These are phyloP conservation scores for Umbelopsis vinacea DNA, from an alignment of 192 early-diverging fungal species.

Conservation along the genomic window DNA sequence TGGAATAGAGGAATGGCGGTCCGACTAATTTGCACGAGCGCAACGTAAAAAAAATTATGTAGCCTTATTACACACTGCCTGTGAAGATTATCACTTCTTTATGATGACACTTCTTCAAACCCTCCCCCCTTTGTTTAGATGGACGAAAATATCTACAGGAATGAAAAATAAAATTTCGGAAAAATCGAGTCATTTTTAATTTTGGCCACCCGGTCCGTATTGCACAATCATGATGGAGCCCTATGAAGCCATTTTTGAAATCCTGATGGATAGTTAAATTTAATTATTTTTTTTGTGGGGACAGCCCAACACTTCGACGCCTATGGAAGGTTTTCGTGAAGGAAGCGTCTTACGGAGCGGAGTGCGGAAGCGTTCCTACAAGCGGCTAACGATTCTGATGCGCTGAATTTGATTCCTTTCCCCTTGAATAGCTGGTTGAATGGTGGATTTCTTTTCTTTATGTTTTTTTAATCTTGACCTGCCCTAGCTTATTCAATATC, in stretches of 20 bases:
- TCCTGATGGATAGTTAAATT: neutral
- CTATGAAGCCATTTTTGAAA: neutral
- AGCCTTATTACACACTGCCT: neutral
- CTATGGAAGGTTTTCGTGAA: neutral
- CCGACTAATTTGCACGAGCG: constrained; percentile 25
- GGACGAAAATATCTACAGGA: neutral
- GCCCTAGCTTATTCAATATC: too few relatives aligned
- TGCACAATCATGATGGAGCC: neutral
- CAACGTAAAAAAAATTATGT: constrained; percentile 5
- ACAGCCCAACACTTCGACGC: neutral
- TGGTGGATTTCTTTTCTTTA: too few relatives aligned
- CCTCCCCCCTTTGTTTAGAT: neutral
- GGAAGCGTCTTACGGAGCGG: constrained; percentile 11
- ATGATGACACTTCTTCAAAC: neutral
- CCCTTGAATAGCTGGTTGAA: too few relatives aligned
- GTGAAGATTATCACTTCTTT: constrained; percentile 22
- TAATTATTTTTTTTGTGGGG: neutral
- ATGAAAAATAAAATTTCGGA: constrained; percentile 2
- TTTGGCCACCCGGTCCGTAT: neutral
- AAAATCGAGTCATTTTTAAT: constrained; percentile 9
- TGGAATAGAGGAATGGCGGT: neutral
- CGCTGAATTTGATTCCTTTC: neutral
- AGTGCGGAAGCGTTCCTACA: neutral
- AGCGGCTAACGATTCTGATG: neutral
- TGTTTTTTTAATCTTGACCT: too few relatives aligned